Evolutionary conservation across 129 eudicot species (phyloP).

Genomic region (Solidago caesia): DNA sequence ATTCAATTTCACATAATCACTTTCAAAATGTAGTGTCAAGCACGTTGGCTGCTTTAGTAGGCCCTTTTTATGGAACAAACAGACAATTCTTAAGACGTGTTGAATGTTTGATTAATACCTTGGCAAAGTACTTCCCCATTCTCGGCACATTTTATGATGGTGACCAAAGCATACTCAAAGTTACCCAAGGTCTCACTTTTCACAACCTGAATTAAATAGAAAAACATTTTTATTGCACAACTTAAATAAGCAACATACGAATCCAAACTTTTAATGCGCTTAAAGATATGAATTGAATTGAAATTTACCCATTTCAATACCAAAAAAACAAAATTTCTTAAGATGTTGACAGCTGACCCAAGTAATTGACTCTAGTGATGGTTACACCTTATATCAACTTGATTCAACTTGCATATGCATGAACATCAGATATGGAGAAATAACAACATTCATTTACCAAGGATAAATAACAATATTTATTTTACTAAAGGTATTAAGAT

Average conservation of each 20-base stretch:
- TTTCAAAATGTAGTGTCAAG: not conserved
- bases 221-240: not conserved
- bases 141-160: conserved; percentile 70
- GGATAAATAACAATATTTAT: no score
- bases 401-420: conserved; percentile 16
- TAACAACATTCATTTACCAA: no score
- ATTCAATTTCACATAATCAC: not conserved
- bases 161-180: conserved; percentile 64
- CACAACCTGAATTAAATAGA: conserved; percentile 50
- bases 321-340: conserved; percentile 8
- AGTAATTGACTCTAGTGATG: not conserved
- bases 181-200: conserved; percentile 83
- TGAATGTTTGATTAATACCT: conserved; percentile 40
- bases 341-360: not conserved
- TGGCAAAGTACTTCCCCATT: conserved; percentile 78
- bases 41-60: not conserved
- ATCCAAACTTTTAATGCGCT: not conserved
- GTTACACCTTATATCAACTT: not conserved
- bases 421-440: not conserved
- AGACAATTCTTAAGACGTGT: not conserved
- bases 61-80: not conserved
- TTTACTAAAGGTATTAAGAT: no score
- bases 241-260: not conserved
- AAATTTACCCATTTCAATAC: not conserved
- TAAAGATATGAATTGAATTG: not conserved